Evolutionary conservation across 2,329 filamentous ascomycete species (phyloP).

Genomic region (Aspergillus pseudonomiae): DNA sequence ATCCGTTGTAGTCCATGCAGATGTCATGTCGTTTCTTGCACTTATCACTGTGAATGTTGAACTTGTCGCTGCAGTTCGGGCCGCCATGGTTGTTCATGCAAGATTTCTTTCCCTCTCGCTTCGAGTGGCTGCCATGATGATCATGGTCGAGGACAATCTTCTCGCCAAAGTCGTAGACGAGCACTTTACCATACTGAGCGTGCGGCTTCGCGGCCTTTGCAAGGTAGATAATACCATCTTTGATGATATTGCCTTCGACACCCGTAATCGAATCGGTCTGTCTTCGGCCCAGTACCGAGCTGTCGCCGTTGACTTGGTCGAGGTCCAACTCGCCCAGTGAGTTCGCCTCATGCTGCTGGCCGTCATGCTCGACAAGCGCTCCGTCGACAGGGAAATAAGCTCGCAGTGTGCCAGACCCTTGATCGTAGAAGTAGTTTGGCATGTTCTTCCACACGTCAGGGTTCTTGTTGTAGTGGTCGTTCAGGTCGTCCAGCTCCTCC

Average conservation of each 20-base stretch:
- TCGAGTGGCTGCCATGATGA: background rate
- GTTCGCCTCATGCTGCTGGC: background rate
- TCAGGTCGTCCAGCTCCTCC: background rate
- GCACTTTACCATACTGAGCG: background rate
- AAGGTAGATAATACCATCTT: background rate
- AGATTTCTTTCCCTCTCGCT: background rate
- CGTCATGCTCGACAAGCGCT: background rate
- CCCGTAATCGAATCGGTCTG: background rate
- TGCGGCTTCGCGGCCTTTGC: background rate
- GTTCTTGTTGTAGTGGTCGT: conserved; percentile 2
- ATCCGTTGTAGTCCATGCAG: conserved; percentile 1
- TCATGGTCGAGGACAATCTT: background rate
- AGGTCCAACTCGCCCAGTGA: background rate
- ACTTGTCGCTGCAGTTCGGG: conserved; percentile 1
- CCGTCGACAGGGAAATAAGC: background rate
- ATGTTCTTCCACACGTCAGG: background rate
- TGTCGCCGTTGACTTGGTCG: background rate
- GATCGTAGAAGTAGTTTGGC: conserved; percentile 1
- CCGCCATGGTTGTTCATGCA: conserved; percentile 1
- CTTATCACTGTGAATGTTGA: background rate
- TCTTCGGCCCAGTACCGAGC: background rate
- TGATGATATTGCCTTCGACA: background rate
- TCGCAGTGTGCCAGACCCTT: background rate
- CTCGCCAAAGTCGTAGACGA: background rate
- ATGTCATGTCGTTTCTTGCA: background rate